Base-by-base conservation (phyloP, 805 yeast species). In the Cyberlindnera subsufficiens region DNA sequence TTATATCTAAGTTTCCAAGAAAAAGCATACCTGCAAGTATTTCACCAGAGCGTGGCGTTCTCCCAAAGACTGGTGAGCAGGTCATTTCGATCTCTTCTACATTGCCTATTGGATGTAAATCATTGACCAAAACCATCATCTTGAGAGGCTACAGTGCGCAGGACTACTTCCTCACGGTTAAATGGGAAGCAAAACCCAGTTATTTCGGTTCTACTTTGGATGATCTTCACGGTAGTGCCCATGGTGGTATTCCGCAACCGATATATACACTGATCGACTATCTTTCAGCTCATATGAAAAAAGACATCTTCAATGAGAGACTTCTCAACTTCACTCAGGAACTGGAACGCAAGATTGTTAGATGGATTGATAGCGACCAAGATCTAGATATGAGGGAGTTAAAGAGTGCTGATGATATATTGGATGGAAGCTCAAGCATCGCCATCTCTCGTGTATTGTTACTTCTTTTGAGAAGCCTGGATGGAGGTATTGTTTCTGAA, bases 401-500 rank as follows among this genome's bases (percentile, higher is more conserved):
- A 29, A 18, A 42, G 14, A 35, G 38, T 9, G 52, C 54, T 16
- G 58, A 56, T 38, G 36, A 33, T 3, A 40, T 43, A 10, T 35
- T 51, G 16, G 40, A 39, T 8, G 59, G 59, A 4, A 50, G 58
- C 13, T 44, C 60, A 8, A 40, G 51, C 15, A 46, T 43, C 16
- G 60, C 60, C 1, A 60, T 61, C 15, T 47, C 59, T 5, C 45
- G 60, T 35, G 60, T 63, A 1, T 45, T 65, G 27, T 16, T 56
- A 3, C 38, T 61, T 2, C 39, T 71, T 13, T 45, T 71, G 44
- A 52, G 59, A 19, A 60, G 61, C 35, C 41, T 69, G 5, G 64
- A 66, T 32, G 74, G 69, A 16, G 71, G 74, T 6, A 61, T 71
- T n/a, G 60, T 71, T 9, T 62, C 71, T 35, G 50, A 47, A 14